Evolutionary conservation across 352 stramenopile genomes (phyloP).

Genomic region (Aphanomyces euteiches): DNA sequence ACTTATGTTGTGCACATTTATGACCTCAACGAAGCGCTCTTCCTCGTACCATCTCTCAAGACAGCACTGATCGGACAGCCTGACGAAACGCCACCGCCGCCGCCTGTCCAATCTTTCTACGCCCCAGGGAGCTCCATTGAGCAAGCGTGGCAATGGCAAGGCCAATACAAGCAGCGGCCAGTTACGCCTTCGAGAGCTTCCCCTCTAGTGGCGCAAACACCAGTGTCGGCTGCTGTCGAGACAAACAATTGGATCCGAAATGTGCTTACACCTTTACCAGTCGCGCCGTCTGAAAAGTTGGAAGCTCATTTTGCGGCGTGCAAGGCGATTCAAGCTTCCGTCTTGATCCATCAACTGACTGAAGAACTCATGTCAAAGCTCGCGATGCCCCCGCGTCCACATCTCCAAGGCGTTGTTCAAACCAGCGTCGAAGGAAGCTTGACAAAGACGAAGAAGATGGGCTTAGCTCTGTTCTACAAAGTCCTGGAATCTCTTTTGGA

Average conservation of each 20-base stretch:
- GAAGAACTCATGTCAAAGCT: constrained; percentile 12
- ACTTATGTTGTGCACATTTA: constrained; percentile 49
- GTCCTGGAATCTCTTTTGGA: constrained; percentile 71
- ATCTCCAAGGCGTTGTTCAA: constrained; percentile 2
- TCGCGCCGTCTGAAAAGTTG: constrained; percentile 19
- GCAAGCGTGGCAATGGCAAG: constrained; percentile 71
- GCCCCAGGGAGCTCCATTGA: constrained; percentile 39
- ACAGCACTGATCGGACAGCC: constrained; percentile 14
- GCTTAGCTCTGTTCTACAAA: constrained; percentile 71
- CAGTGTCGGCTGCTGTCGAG: constrained; percentile 73
- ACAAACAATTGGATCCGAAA: constrained; percentile 74
- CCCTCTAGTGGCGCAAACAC: constrained; percentile 50
- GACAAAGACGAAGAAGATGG: constrained; percentile 62
- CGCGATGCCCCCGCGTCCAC: constrained; percentile 6
- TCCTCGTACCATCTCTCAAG: constrained; percentile 38
- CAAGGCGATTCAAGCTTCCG: not conserved
- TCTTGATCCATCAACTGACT: not conserved
- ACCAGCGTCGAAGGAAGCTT: constrained; percentile 67
- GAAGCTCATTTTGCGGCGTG: constrained; percentile 8
- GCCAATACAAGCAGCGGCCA: constrained; percentile 40
- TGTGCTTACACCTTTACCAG: constrained; percentile 3
- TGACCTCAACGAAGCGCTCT: constrained; percentile 60
- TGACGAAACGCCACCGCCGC: constrained; percentile 8
- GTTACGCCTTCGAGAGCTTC: not conserved
- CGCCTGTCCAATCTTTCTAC: constrained; percentile 26